These are phyloP conservation scores for Noccaea bulbosa DNA, from an alignment of 345 rosid species.

Conservation along the genomic window DNA sequence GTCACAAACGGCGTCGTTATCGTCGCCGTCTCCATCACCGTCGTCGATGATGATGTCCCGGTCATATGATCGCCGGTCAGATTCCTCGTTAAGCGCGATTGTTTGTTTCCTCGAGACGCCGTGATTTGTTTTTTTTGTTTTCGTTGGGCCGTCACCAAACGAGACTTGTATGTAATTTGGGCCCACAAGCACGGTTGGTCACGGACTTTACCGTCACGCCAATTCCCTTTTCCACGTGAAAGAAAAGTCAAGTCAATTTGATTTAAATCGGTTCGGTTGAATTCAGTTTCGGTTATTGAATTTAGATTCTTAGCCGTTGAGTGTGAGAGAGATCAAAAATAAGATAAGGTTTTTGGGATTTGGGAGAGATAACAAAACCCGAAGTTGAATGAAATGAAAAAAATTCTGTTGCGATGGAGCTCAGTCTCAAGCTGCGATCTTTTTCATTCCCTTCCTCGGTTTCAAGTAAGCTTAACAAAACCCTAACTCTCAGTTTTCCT, in stretches of 20 bases:
- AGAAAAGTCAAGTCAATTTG: slow-evolving; percentile 18
- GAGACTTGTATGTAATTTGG: slow-evolving; percentile 9
- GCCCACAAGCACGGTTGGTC: slow-evolving; percentile 35
- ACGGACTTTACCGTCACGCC: slow-evolving; percentile 32
- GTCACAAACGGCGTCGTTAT: slow-evolving; percentile 45
- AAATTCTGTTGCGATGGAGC: slow-evolving; percentile 38
- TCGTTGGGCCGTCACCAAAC: slow-evolving; percentile 9
- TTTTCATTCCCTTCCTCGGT: slow-evolving; percentile 33
- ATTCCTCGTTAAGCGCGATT: background rate
- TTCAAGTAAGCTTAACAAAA: slow-evolving; percentile 34
- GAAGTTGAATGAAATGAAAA: slow-evolving; percentile 20
- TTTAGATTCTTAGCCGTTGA: slow-evolving; percentile 22
- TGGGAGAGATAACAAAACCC: slow-evolving; percentile 29
- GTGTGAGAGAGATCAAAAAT: background rate
- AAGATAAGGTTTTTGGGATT: slow-evolving; percentile 33
- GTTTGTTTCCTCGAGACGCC: background rate
- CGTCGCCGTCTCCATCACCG: background rate
- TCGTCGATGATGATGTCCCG: slow-evolving; percentile 26
- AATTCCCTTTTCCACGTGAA: slow-evolving; percentile 15
- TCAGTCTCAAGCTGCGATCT: slow-evolving; percentile 38
- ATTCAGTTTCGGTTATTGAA: background rate
- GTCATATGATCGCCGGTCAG: slow-evolving; percentile 13
- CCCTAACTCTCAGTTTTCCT: background rate
- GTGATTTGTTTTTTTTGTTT: background rate
- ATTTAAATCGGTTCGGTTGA: background rate